Percentiles rank a stretch among this genome's conserved stretches.
Conservation (phyloP, 306 rosid genomes). For the Hippophae tibetana region DNA sequence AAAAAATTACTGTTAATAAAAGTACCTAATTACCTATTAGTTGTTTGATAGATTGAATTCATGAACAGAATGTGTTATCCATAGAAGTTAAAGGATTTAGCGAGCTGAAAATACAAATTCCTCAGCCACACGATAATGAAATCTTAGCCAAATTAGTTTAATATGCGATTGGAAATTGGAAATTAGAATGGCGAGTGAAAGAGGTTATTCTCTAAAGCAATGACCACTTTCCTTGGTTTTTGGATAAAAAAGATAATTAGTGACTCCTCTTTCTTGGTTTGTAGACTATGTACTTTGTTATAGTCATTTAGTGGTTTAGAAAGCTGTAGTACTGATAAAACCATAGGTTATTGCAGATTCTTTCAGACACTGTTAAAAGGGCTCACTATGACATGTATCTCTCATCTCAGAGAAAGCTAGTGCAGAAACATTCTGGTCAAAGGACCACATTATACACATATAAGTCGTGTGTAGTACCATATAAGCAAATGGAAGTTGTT, state of each 20-base stretch:
- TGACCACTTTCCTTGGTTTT: no score
- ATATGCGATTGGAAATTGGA: not conserved
- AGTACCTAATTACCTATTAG: no score
- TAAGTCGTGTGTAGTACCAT: constrained; percentile 27
- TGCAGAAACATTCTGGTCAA: constrained; percentile 31
- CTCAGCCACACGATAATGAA: not conserved
- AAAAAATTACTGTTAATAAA: no score
- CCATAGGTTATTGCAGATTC: constrained; percentile 74
- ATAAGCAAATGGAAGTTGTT: constrained; percentile 79
- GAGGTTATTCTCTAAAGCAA: no score
- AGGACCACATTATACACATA: constrained; percentile 35
- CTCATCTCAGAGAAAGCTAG: constrained; percentile 53
- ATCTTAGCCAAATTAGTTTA: not conserved
- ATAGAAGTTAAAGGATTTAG: not conserved
- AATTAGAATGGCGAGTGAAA: no score
- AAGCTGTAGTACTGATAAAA: constrained; percentile 20
- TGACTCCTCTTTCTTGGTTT: no score
- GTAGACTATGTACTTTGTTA: not conserved
- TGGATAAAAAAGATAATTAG: no score
- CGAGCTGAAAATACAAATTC: not conserved
- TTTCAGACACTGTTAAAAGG: constrained; percentile 77
- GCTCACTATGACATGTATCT: constrained; percentile 65
- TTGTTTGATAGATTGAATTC: no score
- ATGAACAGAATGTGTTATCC: no score
- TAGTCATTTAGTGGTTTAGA: not conserved